Evolutionary conservation across 2,329 filamentous ascomycete genomes (phyloP).

Genomic region (Nemania sp.): DNA sequence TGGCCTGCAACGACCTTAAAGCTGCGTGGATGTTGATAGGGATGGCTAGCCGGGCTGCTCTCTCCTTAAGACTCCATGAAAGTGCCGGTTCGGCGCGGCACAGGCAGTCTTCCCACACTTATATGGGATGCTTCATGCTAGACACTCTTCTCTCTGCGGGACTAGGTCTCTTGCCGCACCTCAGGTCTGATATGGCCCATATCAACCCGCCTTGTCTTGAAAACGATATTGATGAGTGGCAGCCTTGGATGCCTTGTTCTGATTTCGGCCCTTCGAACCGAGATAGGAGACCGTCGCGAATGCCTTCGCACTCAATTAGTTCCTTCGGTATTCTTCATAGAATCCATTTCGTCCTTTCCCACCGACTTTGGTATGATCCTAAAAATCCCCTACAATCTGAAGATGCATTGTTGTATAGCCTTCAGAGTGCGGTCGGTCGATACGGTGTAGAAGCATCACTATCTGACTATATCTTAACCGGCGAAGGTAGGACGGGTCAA

Average conservation of each 20-base stretch:
- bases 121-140: constrained; percentile 71
- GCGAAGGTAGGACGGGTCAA: constrained; percentile 31
- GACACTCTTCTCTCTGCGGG: constrained; percentile 69
- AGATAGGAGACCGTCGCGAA: constrained; percentile 31
- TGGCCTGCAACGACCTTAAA: constrained; percentile 68
- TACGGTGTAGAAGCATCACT: constrained; percentile 27
- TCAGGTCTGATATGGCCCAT: constrained; percentile 61
- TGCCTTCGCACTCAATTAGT: constrained; percentile 44
- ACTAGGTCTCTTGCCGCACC: constrained; percentile 62
- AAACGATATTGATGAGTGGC: constrained; percentile 79
- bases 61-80: constrained; percentile 57
- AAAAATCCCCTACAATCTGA: constrained; percentile 8
- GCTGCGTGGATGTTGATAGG: constrained; percentile 75
- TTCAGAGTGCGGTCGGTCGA: constrained; percentile 36
- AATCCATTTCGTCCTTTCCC: constrained; percentile 39
- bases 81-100: constrained; percentile 42
- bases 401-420: constrained; percentile 33
- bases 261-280: constrained; percentile 50
- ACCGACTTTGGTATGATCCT: constrained; percentile 18
- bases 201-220: constrained; percentile 63
- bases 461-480: constrained; percentile 35
- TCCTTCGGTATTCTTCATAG: constrained; percentile 41
- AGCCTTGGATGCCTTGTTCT: constrained; percentile 71
- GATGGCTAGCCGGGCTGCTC: constrained; percentile 68
- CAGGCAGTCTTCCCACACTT: constrained; percentile 56